Base-by-base conservation (phyloP, 768 basidiomycete genomes). In the Hypholoma sublateritium region DNA sequence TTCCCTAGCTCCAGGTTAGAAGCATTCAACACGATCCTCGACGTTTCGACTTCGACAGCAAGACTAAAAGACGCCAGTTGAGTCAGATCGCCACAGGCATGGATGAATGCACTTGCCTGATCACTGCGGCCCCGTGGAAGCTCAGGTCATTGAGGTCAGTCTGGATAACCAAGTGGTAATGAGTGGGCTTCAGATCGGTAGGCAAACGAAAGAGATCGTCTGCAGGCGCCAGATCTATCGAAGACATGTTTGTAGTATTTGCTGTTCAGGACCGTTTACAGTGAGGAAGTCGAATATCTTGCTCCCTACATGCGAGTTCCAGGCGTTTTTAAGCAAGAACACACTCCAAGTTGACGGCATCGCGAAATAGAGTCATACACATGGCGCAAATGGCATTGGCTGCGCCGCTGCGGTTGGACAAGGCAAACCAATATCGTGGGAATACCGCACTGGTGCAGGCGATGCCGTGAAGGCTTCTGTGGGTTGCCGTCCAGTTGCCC, bases 101-200 rank as follows among this genome's bases (percentile, higher is more conserved):
- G 14, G 13, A 36, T 14, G 5, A 24, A 22, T 45, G 25, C 21
- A 17, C 83, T 53, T 58, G 84, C 91, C 81, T 77, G 67, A 91
- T 83, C 62, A 83, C 84, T 48, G 87, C 89, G 36, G 86, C 77
- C 41, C 96, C 96, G 39, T 83, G 76, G 69, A 94, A 98, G 9
- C 73, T 80, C 58, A 85, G 78, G 14, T 78, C 78, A 53, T 88
- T 79, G 52, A 98, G 83, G 72, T 98, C 91, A 3, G 93, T 95
- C 65, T 82, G 84, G 68, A 95, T 73, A 47, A 83, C 84, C 48
- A 94, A 66, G 62, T 91, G 87, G 71, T 95, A 95, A 68, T 93
- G 91, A 5, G 72, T 79, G 11, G 91, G 87, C 62, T 79, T 83
- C 50, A 89, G 80, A 59, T 85, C 72, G 0, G 78, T 77, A 21